Evolutionary conservation across 176 grass and related monocot species (phyloP).

Genomic region (Aegilops tauschii): DNA sequence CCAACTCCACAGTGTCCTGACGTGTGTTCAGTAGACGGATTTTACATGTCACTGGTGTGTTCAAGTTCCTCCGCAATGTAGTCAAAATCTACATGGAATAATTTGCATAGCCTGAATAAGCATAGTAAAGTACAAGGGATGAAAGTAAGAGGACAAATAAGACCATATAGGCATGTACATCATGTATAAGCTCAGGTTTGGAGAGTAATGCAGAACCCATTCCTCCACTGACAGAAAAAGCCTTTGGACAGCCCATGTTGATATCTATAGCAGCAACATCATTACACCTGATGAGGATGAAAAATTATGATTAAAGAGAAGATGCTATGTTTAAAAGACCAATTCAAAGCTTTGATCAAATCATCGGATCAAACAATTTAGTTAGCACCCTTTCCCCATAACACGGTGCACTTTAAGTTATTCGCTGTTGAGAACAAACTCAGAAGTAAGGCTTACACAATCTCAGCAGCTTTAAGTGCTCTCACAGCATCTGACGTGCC

Average conservation of each 20-base stretch:
- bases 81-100: constrained; percentile 83
- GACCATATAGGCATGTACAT: constrained; percentile 65
- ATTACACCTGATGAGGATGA: constrained; percentile 52
- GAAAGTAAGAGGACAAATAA: constrained; percentile 22
- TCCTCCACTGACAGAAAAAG: constrained; percentile 89
- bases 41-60: constrained; percentile 83
- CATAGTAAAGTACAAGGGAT: constrained; percentile 4
- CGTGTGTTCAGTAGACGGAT: constrained; percentile 74
- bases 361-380: constrained; percentile 2
- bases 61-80: constrained; percentile 77
- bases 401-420: not conserved
- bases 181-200: constrained; percentile 98
- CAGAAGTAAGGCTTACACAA: constrained; percentile 65
- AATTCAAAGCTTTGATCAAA: not conserved
- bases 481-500: constrained; percentile 88
- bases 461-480: constrained; percentile 85
- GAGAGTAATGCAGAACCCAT: constrained; percentile 98
- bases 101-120: constrained; percentile 31
- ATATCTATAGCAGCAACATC: constrained; percentile 95
- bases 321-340: not conserved
- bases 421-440: not conserved
- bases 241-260: constrained; percentile 94
- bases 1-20: constrained; percentile 81
- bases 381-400: not conserved
- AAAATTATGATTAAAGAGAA: constrained; percentile 18